Evolutionary conservation across 306 rosid species (phyloP).

Genomic region (Lathyrus sativus): DNA sequence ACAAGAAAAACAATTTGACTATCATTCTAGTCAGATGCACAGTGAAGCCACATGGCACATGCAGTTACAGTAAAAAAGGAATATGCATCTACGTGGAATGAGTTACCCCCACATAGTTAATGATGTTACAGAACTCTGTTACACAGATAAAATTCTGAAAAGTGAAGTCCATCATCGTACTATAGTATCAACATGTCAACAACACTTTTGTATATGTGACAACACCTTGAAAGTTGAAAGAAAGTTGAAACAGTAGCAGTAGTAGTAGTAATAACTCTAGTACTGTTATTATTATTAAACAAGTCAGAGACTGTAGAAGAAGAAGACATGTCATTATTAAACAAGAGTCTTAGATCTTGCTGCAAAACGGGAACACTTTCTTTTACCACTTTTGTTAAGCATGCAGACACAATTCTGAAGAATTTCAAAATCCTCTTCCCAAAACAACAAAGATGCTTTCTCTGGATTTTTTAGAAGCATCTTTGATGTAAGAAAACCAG

Average conservation of each 20-base stretch:
- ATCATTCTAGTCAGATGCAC: neutral
- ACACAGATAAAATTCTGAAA: slow-evolving; percentile 9
- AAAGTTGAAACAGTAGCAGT: slow-evolving; percentile 19
- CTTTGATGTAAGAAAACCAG: slow-evolving; percentile 86
- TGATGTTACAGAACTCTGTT: slow-evolving; percentile 29
- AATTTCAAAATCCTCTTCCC: slow-evolving; percentile 94
- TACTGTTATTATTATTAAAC: too few relatives aligned
- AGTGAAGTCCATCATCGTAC: slow-evolving; percentile 13
- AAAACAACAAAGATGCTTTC: slow-evolving; percentile 78
- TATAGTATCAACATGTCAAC: slow-evolving; percentile 10
- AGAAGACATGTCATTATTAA: slow-evolving; percentile 38
- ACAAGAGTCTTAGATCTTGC: slow-evolving; percentile 73
- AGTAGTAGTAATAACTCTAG: neutral
- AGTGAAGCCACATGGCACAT: slow-evolving; percentile 24
- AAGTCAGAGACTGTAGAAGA: slow-evolving; percentile 6
- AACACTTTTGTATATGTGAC: slow-evolving; percentile 7
- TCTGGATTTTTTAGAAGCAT: slow-evolving; percentile 86
- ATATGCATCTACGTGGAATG: neutral
- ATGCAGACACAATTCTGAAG: slow-evolving; percentile 91
- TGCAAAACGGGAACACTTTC: slow-evolving; percentile 81
- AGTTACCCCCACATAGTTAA: slow-evolving; percentile 20
- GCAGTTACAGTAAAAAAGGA: slow-evolving; percentile 5
- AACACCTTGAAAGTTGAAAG: neutral
- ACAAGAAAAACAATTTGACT: neutral
- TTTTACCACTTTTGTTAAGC: slow-evolving; percentile 74